Evolutionary conservation across 2,329 filamentous ascomycete genomes (phyloP).

Genomic region (Colletotrichum graminicola): DNA sequence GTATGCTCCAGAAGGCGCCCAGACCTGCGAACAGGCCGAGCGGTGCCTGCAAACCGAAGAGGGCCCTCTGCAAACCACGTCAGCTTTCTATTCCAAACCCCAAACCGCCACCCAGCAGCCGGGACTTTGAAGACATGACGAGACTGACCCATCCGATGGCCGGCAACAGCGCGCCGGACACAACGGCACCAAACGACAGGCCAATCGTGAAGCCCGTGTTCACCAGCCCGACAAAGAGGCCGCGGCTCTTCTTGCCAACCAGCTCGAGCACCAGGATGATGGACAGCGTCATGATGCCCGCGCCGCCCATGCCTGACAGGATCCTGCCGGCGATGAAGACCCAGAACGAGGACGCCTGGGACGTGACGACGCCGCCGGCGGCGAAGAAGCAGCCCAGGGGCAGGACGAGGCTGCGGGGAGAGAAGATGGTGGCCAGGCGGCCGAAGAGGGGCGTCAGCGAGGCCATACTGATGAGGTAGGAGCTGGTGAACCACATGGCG

Average conservation of each 20-base stretch:
- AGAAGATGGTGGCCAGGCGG: conserved; percentile 80
- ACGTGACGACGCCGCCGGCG: conserved; percentile 74
- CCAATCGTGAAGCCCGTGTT: conserved; percentile 81
- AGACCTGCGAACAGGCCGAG: conserved; percentile 71
- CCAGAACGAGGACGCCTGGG: conserved; percentile 68
- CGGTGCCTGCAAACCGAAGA: conserved; percentile 81
- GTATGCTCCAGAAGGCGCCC: conserved; percentile 75
- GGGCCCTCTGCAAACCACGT: conserved; percentile 64
- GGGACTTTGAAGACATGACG: not conserved
- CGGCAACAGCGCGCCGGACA: conserved; percentile 74
- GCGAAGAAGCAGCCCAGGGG: conserved; percentile 69
- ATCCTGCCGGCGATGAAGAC: conserved; percentile 77
- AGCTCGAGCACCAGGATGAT: conserved; percentile 84
- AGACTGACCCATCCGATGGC: conserved; percentile 74
- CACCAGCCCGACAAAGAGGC: conserved; percentile 79
- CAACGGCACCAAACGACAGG: conserved; percentile 77
- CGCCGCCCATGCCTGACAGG: conserved; percentile 76
- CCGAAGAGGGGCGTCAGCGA: conserved; percentile 77
- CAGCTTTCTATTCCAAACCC: conserved; percentile 6
- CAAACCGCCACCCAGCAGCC: no score
- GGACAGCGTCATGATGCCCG: conserved; percentile 78
- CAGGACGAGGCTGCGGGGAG: conserved; percentile 74
- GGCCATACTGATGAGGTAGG: conserved; percentile 75
- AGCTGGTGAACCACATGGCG: conserved; percentile 84
- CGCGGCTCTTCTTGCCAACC: conserved; percentile 74